Conservation (phyloP, 768 basidiomycete genomes). For the Termitomyces bulborhizus region DNA sequence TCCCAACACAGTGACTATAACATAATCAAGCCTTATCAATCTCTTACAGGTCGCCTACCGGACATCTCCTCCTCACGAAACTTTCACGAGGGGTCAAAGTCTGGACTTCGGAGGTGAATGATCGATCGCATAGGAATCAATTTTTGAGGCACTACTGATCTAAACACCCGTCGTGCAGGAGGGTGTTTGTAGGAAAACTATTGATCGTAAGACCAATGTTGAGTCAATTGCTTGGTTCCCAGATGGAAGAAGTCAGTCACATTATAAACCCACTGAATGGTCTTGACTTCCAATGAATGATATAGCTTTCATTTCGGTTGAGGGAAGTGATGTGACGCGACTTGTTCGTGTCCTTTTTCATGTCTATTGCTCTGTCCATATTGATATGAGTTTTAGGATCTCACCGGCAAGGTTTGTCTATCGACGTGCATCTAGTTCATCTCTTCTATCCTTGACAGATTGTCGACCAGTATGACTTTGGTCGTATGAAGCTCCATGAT, state of each 20-base stretch:
- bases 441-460: slow-evolving; percentile 26
- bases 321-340: slow-evolving; percentile 55
- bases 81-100: slow-evolving; percentile 59
- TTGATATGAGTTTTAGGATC: slow-evolving; percentile 32
- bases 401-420: slow-evolving; percentile 46
- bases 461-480: slow-evolving; percentile 52
- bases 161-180: slow-evolving; percentile 30
- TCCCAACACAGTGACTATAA: neutral
- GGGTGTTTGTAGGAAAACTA: slow-evolving; percentile 62
- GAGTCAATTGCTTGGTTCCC: slow-evolving; percentile 70
- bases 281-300: neutral
- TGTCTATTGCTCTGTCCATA: slow-evolving; percentile 2
- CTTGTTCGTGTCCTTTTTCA: slow-evolving; percentile 32
- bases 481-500: slow-evolving; percentile 60
- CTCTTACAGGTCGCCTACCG: slow-evolving; percentile 52
- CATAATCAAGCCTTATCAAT: neutral
- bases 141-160: slow-evolving; percentile 1
- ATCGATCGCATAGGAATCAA: neutral
- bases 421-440: neutral
- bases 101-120: slow-evolving; percentile 61
- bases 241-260: slow-evolving; percentile 43
- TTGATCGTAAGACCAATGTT: slow-evolving; percentile 48
- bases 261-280: neutral
- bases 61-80: slow-evolving; percentile 58
- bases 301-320: slow-evolving; percentile 66